Evolutionary conservation across 257 asterid species (phyloP).

Genomic region (Catharanthus roseus): DNA sequence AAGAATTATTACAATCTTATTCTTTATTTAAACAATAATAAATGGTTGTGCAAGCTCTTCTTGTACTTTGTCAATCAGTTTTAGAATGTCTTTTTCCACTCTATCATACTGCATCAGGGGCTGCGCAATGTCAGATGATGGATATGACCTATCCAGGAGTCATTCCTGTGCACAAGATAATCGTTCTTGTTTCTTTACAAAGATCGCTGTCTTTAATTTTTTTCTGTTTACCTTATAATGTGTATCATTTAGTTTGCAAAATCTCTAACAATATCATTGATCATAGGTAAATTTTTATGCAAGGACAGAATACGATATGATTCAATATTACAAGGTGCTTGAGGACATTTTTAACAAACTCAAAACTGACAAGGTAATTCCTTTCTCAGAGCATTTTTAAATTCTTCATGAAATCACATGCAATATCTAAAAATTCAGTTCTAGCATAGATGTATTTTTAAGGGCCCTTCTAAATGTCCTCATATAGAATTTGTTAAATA

Average conservation of each 20-base stretch:
- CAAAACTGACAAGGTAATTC: slow-evolving; percentile 69
- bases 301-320: slow-evolving; percentile 89
- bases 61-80: slow-evolving; percentile 3
- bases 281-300: slow-evolving; percentile 86
- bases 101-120: slow-evolving; percentile 84
- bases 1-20: neutral
- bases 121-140: slow-evolving; percentile 94
- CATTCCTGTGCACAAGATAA: slow-evolving; percentile 95
- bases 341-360: slow-evolving; percentile 92
- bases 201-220: neutral
- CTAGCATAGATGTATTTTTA: neutral
- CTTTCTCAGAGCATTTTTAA: neutral
- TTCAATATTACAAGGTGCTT: slow-evolving; percentile 93
- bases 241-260: neutral
- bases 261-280: slow-evolving; percentile 22
- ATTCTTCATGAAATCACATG: neutral
- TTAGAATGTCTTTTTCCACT: neutral
- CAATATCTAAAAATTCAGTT: neutral
- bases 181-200: neutral
- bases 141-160: slow-evolving; percentile 84
- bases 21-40: neutral
- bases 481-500: no score
- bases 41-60: neutral
- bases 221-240: neutral
- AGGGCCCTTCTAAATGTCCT: neutral